Percentiles rank a stretch among this genome's conserved stretches.
phyloP scores from a whole-genome alignment of 768 basidiomycete species.

The Leccinum subgranulosum region DNA sequence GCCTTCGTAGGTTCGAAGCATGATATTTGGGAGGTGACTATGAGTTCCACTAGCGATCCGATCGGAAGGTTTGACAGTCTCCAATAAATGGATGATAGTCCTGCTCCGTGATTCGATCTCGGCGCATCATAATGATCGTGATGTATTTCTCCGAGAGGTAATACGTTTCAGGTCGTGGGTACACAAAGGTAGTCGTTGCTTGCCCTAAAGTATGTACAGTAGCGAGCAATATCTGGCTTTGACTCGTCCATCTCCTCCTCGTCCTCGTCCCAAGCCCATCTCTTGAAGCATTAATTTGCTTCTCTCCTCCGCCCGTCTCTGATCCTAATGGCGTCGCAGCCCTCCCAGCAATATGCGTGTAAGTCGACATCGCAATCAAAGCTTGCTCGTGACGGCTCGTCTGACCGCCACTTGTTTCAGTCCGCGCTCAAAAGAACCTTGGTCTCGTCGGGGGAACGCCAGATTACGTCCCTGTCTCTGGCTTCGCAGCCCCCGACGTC shows the following conservation, averaged over 20 bases:
- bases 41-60: not conserved
- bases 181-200: not conserved
- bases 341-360: slow-evolving; percentile 86
- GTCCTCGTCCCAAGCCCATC: slow-evolving; percentile 1
- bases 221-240: slow-evolving; percentile 12
- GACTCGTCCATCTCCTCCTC: slow-evolving; percentile 24
- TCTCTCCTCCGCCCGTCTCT: slow-evolving; percentile 41
- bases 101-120: not conserved
- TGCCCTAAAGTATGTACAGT: slow-evolving; percentile 18
- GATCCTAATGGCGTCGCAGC: slow-evolving; percentile 58
- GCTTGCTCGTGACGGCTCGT: slow-evolving; percentile 9
- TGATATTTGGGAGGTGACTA: not conserved
- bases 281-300: slow-evolving; percentile 82
- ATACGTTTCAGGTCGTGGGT: not conserved
- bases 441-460: slow-evolving; percentile 84
- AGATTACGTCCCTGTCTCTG: slow-evolving; percentile 61
- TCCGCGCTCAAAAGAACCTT: slow-evolving; percentile 91
- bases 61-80: not conserved
- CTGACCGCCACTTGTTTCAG: slow-evolving; percentile 31
- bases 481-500: slow-evolving; percentile 64
- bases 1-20: too few species aligned
- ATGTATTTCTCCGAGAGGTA: too few species aligned
- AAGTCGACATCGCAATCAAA: slow-evolving; percentile 32
- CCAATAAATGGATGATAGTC: too few species aligned
- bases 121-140: not conserved